Evolutionary conservation across 2,329 filamentous ascomycete species (phyloP).

Genomic region (Gliomastix tumulicola): DNA sequence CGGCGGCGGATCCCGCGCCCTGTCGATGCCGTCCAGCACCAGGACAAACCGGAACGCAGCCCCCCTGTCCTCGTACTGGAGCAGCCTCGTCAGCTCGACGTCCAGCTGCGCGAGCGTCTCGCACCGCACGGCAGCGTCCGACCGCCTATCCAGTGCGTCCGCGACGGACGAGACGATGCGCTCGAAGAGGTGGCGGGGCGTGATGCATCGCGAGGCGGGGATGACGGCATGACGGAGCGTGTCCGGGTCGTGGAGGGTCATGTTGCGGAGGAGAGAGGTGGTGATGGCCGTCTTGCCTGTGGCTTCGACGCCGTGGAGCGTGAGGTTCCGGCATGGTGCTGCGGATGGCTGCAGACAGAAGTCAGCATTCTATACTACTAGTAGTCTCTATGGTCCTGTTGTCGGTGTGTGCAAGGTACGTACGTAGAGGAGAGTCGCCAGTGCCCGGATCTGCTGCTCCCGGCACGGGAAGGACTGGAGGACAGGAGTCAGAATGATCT

Average conservation of each 20-base stretch:
- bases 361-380: constrained; percentile 2
- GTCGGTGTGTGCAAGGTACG: constrained; percentile 8
- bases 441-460: constrained; percentile 49
- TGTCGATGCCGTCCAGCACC: constrained; percentile 83
- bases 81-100: constrained; percentile 62
- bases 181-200: constrained; percentile 70
- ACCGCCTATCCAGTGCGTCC: constrained; percentile 37
- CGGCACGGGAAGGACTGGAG: constrained; percentile 47
- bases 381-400: not conserved
- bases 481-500: constrained; percentile 38
- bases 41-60: constrained; percentile 61
- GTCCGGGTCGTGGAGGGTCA: constrained; percentile 6
- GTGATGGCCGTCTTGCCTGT: constrained; percentile 79
- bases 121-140: constrained; percentile 49
- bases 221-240: constrained; percentile 52
- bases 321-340: constrained; percentile 66
- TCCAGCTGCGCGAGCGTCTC: constrained; percentile 74
- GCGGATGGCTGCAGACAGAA: constrained; percentile 42
- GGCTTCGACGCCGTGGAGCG: constrained; percentile 77
- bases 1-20: constrained; percentile 69
- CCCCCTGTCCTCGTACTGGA: constrained; percentile 35
- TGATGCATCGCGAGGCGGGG: constrained; percentile 70
- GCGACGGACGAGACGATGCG: constrained; percentile 55
- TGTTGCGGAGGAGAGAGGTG: constrained; percentile 30
- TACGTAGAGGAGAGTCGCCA: constrained; percentile 48